phyloP scores from a whole-genome alignment of 75 land plant genomes.

The Pseudotsuga menziesii region DNA sequence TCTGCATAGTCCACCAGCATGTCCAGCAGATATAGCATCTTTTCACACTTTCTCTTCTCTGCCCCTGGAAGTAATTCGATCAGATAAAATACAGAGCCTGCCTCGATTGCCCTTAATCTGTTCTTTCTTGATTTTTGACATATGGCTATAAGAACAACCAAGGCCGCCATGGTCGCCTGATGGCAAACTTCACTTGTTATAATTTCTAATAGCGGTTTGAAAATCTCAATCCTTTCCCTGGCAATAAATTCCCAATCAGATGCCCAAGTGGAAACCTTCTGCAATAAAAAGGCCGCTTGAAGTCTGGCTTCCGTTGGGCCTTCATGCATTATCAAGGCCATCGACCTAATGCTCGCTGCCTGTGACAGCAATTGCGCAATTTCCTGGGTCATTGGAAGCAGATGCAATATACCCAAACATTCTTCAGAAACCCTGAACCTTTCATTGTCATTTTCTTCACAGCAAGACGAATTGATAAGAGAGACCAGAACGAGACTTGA shows the following conservation, averaged over 20 bases:
- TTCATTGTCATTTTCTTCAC: slow-evolving; percentile 1
- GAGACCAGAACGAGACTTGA: slow-evolving; percentile 15
- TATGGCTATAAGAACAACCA: slow-evolving; percentile 23
- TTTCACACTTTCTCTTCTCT: slow-evolving; percentile 34
- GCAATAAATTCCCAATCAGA: slow-evolving; percentile 6
- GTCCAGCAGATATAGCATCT: slow-evolving; percentile 23
- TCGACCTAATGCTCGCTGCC: slow-evolving; percentile 1
- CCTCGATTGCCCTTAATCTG: slow-evolving; percentile 38
- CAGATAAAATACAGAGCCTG: slow-evolving; percentile 42
- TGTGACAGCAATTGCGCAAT: background rate
- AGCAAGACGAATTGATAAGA: slow-evolving; percentile 3
- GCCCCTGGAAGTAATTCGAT: slow-evolving; percentile 53
- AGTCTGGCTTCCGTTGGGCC: slow-evolving; percentile 31
- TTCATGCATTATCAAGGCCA: slow-evolving; percentile 16
- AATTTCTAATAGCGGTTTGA: slow-evolving; percentile 32
- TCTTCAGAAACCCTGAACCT: slow-evolving; percentile 23
- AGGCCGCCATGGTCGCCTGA: slow-evolving; percentile 22
- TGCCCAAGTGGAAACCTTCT: slow-evolving; percentile 14
- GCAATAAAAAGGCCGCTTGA: slow-evolving; percentile 21
- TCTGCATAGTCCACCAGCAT: slow-evolving; percentile 32
- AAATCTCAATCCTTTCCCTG: slow-evolving; percentile 19
- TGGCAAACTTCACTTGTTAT: slow-evolving; percentile 30
- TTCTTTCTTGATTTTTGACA: slow-evolving; percentile 19
- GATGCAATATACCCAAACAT: slow-evolving; percentile 17
- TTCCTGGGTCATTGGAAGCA: background rate